Evolutionary conservation across 768 basidiomycete genomes (phyloP), one percentile per base, ranked within the genome.

Genomic region (Tricholoma matsutake): DNA sequence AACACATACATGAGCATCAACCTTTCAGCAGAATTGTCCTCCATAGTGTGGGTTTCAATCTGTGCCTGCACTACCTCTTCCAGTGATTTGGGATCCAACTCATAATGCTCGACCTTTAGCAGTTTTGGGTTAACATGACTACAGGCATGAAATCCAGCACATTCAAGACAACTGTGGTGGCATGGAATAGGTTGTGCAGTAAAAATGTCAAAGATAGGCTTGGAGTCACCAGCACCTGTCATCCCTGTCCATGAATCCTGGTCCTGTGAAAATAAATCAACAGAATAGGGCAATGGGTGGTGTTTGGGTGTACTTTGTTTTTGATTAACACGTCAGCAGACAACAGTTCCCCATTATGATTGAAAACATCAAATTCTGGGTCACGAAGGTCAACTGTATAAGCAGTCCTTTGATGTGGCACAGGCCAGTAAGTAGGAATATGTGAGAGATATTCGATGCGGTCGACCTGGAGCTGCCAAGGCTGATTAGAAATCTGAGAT

Each of bases 321-420:
- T 70, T 68, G 5, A 70, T 62, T 7, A 70, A 54, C 0, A 63
- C 61, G 45, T 68, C 69, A 3, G 63, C 59, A 4, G 62, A 58
- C 29, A 61, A 18, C 4, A 64, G 32, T 14, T 45, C 39, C 5
- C 57, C 67, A 2, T 61, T 34, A 10, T 65, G 63, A 39, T 65
- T 56, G 11, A n/a, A 45, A 32, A 68, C 41, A 18, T 59, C 34
- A 32, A 57, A 67, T 35, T 64, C 65, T 22, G 63, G 58, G 49
- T 64, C 56, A 0, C 61, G 51, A 7, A 63, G 34, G 56, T 70
- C 62, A 16, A 70, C 13, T 3, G 68, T 51, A 31, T 64, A 64
- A 3, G 64, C 67, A 1, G 61, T 64, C 5, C 49, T 13, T 8
- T 37, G 45, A 2, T 47, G 34, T 34, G 54, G 64, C 4, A 70